Conservation (phyloP, 768 basidiomycete genomes). For the Pulveroboletus sp. region DNA sequence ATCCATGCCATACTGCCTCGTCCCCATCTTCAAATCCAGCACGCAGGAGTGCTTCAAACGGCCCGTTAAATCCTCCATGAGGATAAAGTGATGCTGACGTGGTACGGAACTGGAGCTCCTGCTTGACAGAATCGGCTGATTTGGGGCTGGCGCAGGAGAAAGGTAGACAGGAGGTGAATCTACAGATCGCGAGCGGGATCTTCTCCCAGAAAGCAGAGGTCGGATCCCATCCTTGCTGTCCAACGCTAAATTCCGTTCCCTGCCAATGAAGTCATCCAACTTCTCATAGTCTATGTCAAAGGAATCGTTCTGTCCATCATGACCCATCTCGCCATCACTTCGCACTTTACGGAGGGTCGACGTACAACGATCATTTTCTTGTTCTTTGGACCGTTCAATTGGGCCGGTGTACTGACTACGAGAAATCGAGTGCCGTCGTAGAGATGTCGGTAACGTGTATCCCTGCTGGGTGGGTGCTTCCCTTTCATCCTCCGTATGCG, state of each 20-base stretch:
- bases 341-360: constrained; percentile 57
- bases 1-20: constrained; percentile 96
- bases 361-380: constrained; percentile 36
- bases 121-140: constrained; percentile 34
- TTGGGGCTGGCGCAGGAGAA: constrained; percentile 26
- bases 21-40: constrained; percentile 99
- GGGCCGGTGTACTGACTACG: constrained; percentile 22
- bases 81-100: constrained; percentile 94
- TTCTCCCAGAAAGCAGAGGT: constrained; percentile 33
- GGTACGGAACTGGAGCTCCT: constrained; percentile 52
- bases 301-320: constrained; percentile 34
- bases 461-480: constrained; percentile 45
- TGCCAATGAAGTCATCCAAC: constrained; percentile 20
- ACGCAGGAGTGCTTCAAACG: constrained; percentile 90
- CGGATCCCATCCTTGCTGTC: constrained; percentile 22
- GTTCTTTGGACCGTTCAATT: constrained; percentile 38
- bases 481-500: constrained; percentile 56
- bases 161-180: constrained; percentile 24
- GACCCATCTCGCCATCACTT: constrained; percentile 52
- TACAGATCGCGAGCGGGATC: constrained; percentile 42
- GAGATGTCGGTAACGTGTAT: constrained; percentile 13
- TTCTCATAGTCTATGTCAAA: constrained; percentile 44
- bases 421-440: constrained; percentile 14
- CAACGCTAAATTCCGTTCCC: constrained; percentile 17
- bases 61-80: constrained; percentile 99